Evolutionary conservation across 148 eudicot genomes (phyloP), one percentile per base, ranked within the genome.

Genomic region (Oxyria digyna): DNA sequence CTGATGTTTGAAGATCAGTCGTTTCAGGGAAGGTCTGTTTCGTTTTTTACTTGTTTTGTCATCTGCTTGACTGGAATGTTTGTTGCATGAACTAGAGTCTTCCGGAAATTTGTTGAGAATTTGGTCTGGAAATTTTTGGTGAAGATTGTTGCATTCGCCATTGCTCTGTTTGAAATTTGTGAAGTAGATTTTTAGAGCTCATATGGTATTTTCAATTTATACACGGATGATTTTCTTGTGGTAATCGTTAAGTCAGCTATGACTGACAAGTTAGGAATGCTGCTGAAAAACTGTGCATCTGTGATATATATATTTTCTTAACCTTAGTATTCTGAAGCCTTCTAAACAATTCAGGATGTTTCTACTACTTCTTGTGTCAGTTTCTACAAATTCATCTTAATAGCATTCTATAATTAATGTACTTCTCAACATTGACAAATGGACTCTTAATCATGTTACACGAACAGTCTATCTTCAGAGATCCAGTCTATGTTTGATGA

Each of bases 401-500:
- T n/a, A 52, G 31, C 29, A 21, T 21, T 10, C 1, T 23, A 6
- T 48, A 18, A 18, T 52, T 26, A 20, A 21, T 17, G 1, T 50
- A 26, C 11, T 21, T 50, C 26, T 50, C 12, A n/a, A 50, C 20
- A 20, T 50, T 50, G 57, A 50, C 57, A 50, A 50, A 50, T 50
- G 24, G 12, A 50, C 27, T 50, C 29, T 20, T 50, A 5, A 62
- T 15, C 67, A 57, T 62, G 67, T 29, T 62, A 21, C 62, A 12
- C 8, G 40, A 54, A 37, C 81, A 93, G 98, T 69, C 87, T 89
- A 37, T 79, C 96, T 74, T 77, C 85, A 42, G 98, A 85, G 72
- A 78, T 93, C 73, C 85, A 83, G 73, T 81, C 88, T 42, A 85
- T 77, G 78, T 76, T 86, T 42, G 98, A 87, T 63, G 98, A 90